Conservation (phyloP, 768 basidiomycete genomes). For the Pulveroboletus ravenelii region DNA sequence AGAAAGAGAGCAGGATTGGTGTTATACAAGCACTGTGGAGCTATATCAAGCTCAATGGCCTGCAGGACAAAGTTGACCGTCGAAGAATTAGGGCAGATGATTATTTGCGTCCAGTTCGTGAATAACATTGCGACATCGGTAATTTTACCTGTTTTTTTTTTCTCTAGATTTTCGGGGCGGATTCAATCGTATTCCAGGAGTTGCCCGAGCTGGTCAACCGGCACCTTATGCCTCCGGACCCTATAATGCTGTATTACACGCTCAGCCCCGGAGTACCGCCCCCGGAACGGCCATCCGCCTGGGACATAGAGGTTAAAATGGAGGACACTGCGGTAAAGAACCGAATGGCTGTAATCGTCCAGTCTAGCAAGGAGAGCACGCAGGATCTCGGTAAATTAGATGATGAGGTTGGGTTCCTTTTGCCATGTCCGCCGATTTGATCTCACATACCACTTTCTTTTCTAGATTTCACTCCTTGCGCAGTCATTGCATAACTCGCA, state of each 20-base stretch:
- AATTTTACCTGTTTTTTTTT: not conserved
- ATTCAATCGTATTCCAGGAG: conserved; percentile 69
- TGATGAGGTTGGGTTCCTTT: conserved; percentile 63
- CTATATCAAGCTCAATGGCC: conserved; percentile 78
- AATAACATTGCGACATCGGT: not conserved
- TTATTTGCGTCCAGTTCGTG: conserved; percentile 54
- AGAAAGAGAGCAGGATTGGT: conserved; percentile 79
- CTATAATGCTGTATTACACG: conserved; percentile 74
- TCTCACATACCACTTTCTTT: conserved; percentile 12
- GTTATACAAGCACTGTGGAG: conserved; percentile 86
- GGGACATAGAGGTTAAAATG: conserved; percentile 84
- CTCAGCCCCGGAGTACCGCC: conserved; percentile 59
- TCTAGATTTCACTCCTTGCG: conserved; percentile 73
- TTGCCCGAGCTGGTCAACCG: conserved; percentile 84
- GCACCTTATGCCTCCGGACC: conserved; percentile 71
- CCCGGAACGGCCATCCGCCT: conserved; percentile 70
- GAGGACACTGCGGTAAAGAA: conserved; percentile 74
- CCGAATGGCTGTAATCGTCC: conserved; percentile 68
- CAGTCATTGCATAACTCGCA: conserved; percentile 86
- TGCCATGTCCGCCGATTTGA: conserved; percentile 5
- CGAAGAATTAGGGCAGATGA: conserved; percentile 67
- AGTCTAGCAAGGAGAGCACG: conserved; percentile 64
- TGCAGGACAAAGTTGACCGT: conserved; percentile 81
- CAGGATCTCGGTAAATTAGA: conserved; percentile 70
- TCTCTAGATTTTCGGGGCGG: conserved; percentile 63